phyloP scores from a whole-genome alignment of 495 filamentous ascomycete species.

The Penicillium chermesinum region DNA sequence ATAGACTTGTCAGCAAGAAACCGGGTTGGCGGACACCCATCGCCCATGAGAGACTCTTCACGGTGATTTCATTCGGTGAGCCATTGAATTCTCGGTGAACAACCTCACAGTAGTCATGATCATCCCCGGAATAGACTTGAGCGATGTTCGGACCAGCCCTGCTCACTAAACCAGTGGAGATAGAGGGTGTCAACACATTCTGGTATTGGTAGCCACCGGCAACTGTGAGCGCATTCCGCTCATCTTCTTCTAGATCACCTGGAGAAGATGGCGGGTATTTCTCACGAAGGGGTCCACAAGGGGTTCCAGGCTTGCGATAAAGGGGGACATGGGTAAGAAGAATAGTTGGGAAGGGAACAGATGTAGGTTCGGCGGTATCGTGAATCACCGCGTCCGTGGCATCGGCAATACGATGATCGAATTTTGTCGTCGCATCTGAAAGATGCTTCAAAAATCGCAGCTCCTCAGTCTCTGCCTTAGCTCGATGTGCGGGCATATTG shows the following conservation, averaged over 20 bases:
- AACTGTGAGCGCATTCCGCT: conserved; percentile 71
- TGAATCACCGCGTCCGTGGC: conserved; percentile 22
- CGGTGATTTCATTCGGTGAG: conserved; percentile 80
- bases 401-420: conserved; percentile 43
- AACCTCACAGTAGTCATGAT: conserved; percentile 97
- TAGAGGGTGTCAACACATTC: conserved; percentile 73
- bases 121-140: conserved; percentile 89
- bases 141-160: conserved; percentile 64
- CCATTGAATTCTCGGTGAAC: conserved; percentile 63
- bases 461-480: conserved; percentile 38
- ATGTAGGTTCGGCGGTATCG: conserved; percentile 17
- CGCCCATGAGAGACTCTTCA: conserved; percentile 89
- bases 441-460: conserved; percentile 37
- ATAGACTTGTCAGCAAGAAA: conserved; percentile 81
- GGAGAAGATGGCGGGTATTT: conserved; percentile 65
- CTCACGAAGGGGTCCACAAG: conserved; percentile 87
- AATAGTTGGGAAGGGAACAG: conserved; percentile 66
- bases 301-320: conserved; percentile 71
- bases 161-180: conserved; percentile 67
- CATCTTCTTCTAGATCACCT: conserved; percentile 60
- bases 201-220: conserved; percentile 88
- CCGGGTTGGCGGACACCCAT: conserved; percentile 94
- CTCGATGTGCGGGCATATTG: conserved; percentile 45
- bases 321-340: conserved; percentile 89
- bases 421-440: conserved; percentile 35